Conservation (phyloP, 2,329 filamentous ascomycete genomes). For the Aspergillus cejpii region DNA sequence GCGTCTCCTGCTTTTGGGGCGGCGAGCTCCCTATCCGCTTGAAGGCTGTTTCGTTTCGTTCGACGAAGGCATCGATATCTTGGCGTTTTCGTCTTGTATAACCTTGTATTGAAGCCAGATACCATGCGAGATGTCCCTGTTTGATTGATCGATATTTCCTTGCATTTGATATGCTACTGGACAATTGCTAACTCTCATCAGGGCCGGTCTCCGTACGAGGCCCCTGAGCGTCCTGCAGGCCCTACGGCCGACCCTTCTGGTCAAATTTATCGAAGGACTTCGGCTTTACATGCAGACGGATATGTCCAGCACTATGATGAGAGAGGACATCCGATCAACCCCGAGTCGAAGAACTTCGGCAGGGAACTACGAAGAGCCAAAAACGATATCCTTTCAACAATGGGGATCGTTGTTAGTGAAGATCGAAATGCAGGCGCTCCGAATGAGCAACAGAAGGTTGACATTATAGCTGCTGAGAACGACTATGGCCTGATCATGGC, state of each 20-base stretch:
- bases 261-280: conserved; percentile 19
- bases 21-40: too few species aligned
- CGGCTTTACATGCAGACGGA: conserved; percentile 32
- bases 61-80: background rate
- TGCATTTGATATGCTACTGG: background rate
- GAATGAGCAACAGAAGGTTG: conserved; percentile 36
- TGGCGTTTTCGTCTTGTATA: background rate
- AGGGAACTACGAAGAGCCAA: conserved; percentile 43
- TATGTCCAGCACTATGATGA: conserved; percentile 46
- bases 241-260: conserved; percentile 17
- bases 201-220: conserved; percentile 44
- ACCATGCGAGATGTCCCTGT: too few species aligned
- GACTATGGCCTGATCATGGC: conserved; percentile 40
- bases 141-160: too few species aligned
- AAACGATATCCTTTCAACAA: conserved; percentile 46
- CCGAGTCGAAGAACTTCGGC: conserved; percentile 35
- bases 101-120: too few species aligned
- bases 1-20: too few species aligned
- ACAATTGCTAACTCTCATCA: conserved; percentile 23
- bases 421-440: conserved; percentile 31
- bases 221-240: conserved; percentile 28
- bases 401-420: conserved; percentile 44
- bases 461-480: conserved; percentile 38
- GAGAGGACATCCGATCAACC: conserved; percentile 44
- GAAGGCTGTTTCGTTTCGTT: background rate